Conservation (phyloP, 75 land plant species). For the Ceratopteris richardii region DNA sequence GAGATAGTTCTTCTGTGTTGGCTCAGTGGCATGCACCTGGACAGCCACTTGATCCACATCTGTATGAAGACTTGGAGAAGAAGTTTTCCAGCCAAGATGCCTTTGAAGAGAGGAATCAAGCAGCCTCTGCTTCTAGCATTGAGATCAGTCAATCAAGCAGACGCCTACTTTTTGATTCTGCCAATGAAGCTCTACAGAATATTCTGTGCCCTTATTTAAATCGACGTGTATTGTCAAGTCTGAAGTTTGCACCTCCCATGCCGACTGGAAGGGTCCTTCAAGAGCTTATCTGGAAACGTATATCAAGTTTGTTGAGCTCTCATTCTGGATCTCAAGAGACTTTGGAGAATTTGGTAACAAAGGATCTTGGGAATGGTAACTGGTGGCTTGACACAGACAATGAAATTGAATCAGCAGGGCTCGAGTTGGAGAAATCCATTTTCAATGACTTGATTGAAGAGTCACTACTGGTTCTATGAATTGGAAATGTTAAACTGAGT, state of each 20-base stretch:
- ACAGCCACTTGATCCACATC: constrained; percentile 37
- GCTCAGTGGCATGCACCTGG: constrained; percentile 28
- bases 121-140: constrained; percentile 10
- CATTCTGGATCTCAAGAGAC: constrained; percentile 16
- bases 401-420: constrained; percentile 33
- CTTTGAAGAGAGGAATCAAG: constrained; percentile 15
- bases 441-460: constrained; percentile 57
- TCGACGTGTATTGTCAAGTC: constrained; percentile 25
- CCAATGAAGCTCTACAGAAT: constrained; percentile 49
- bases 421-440: constrained; percentile 40
- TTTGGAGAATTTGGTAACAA: constrained; percentile 39
- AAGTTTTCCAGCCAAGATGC: constrained; percentile 8
- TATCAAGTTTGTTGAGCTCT: constrained; percentile 18
- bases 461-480: constrained; percentile 24
- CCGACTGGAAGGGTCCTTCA: constrained; percentile 26
- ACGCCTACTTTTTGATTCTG: constrained; percentile 60
- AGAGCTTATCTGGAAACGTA: constrained; percentile 26
- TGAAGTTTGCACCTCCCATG: constrained; percentile 15
- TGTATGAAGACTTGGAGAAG: constrained; percentile 42
- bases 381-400: constrained; percentile 44
- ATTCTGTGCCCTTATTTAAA: constrained; percentile 30
- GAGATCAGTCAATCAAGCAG: constrained; percentile 7
- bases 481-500: too few species aligned
- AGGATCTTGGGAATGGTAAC: constrained; percentile 38
- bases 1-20: constrained; percentile 4